Evolutionary conservation across 1,139 yeast species (phyloP), one percentile per base, ranked within the genome.

Genomic region (Debaryomycetaceae sp.): DNA sequence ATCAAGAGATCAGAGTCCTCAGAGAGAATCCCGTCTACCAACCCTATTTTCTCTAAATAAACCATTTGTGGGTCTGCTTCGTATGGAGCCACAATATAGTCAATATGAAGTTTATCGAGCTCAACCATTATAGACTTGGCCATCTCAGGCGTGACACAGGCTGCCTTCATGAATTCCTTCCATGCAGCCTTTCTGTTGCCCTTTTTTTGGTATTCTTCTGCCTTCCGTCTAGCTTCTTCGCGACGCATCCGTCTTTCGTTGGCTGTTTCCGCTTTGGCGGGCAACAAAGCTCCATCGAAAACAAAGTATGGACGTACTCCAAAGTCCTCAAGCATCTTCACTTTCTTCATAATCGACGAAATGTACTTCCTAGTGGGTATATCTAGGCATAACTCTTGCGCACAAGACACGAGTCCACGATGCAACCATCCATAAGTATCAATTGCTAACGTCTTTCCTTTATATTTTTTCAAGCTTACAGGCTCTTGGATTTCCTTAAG

Each of bases 21-120:
- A 31, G 96, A 84, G 8, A 94, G 71, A 6, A 94, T 86, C 0
- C 94, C 98, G 47, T 88, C 85, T 7, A 89, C 94, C 1, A 78
- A 42, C 0, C 94, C 94, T 0, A 66, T 51, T 43, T 79, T 79
- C 57, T 92, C 98, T 37, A 94, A 70, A 53, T 83, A 88, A 6
- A 92, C 98, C 84, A 94, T 79, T 59, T 94, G 98, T 0, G 98
- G 87, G 59, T 94, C 99, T 0, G 98, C 98, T 63, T 94, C 99
- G 58, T 89, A 94, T 0, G 99, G 99, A 0, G 99, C 98, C 7
- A 94, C 98, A 14, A 92, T 78, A 53, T 79, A 92, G 46, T 73
- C 74, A 35, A 94, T 79, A 1, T 65, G 62, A 37, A 74, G 68
- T n/a, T 59, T 53, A 50, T 81, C 82, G 46, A 94, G 71, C 48